Conservation (phyloP, 495 filamentous ascomycete genomes). For the Hyaloscypha variabilis region DNA sequence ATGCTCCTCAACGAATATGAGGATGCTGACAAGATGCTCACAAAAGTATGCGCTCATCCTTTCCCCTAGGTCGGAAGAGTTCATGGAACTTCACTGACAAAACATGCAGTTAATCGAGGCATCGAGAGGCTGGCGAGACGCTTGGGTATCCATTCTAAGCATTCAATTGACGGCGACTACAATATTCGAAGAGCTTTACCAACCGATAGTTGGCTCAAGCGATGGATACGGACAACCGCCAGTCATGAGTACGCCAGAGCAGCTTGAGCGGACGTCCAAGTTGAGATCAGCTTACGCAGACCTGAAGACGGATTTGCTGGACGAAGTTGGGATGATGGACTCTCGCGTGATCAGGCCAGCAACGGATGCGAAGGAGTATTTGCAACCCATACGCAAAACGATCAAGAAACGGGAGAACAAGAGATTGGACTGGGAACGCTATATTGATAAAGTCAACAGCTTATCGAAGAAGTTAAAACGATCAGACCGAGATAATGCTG, state of each 20-base stretch:
- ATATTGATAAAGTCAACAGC: slow-evolving; percentile 72
- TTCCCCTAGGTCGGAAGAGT: background rate
- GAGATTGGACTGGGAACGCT: slow-evolving; percentile 87
- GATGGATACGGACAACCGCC: slow-evolving; percentile 52
- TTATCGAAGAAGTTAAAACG: slow-evolving; percentile 71
- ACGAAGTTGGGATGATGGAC: slow-evolving; percentile 77
- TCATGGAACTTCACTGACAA: background rate
- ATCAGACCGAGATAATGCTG: slow-evolving; percentile 75
- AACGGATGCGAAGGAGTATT: slow-evolving; percentile 66
- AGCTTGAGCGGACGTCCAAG: slow-evolving; percentile 66
- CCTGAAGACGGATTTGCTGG: slow-evolving; percentile 71
- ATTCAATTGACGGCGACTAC: slow-evolving; percentile 70
- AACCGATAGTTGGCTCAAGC: slow-evolving; percentile 70
- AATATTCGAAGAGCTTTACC: slow-evolving; percentile 79
- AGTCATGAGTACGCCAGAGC: slow-evolving; percentile 61
- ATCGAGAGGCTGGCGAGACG: slow-evolving; percentile 80
- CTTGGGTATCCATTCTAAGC: slow-evolving; percentile 75
- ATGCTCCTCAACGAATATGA: slow-evolving; percentile 82
- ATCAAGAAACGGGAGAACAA: slow-evolving; percentile 92
- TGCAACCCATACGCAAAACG: slow-evolving; percentile 81
- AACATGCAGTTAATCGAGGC: slow-evolving; percentile 74
- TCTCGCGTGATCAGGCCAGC: slow-evolving; percentile 72
- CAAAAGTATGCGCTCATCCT: slow-evolving; percentile 53
- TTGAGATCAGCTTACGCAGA: slow-evolving; percentile 74
- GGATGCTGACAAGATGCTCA: slow-evolving; percentile 77